Conservation (phyloP, 2,329 filamentous ascomycete species). For the Xylaria sp. region DNA sequence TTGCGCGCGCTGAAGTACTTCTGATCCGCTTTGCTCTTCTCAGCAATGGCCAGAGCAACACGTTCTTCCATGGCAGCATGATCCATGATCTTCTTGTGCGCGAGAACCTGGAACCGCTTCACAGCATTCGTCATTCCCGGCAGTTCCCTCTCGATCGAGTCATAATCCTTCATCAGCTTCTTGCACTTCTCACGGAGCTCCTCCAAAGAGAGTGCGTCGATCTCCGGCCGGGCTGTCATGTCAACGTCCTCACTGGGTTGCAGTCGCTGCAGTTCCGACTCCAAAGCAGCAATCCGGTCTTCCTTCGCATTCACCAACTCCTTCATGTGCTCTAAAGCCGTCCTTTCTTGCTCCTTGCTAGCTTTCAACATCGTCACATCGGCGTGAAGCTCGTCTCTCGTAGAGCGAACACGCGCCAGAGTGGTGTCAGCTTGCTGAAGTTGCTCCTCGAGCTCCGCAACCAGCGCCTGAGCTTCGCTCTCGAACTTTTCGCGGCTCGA, state of each 20-base stretch:
- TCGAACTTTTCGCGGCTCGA: constrained; percentile 81
- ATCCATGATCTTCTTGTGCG: constrained; percentile 84
- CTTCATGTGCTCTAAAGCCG: constrained; percentile 71
- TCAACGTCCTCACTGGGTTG: constrained; percentile 51
- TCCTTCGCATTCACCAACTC: constrained; percentile 80
- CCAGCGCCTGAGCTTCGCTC: constrained; percentile 72
- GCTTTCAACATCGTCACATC: constrained; percentile 81
- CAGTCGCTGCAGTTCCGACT: constrained; percentile 79
- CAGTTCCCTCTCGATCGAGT: constrained; percentile 83
- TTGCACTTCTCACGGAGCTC: constrained; percentile 74
- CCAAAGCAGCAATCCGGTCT: constrained; percentile 77
- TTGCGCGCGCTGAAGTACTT: constrained; percentile 98
- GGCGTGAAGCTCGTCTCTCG: constrained; percentile 82
- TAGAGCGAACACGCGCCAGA: constrained; percentile 79
- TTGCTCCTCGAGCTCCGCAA: constrained; percentile 80
- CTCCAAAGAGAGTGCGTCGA: constrained; percentile 66
- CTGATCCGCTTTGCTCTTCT: constrained; percentile 96
- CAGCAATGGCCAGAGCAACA: constrained; percentile 71
- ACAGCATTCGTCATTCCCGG: constrained; percentile 89
- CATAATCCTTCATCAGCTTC: constrained; percentile 77
- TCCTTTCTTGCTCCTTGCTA: constrained; percentile 74
- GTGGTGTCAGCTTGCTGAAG: constrained; percentile 81
- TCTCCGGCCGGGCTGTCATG: constrained; percentile 49
- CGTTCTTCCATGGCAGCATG: constrained; percentile 77
- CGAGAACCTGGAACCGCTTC: constrained; percentile 83